Evolutionary conservation across 192 early-diverging fungal genomes (phyloP).

Genomic region (Fimicolochytrium jonesii): DNA sequence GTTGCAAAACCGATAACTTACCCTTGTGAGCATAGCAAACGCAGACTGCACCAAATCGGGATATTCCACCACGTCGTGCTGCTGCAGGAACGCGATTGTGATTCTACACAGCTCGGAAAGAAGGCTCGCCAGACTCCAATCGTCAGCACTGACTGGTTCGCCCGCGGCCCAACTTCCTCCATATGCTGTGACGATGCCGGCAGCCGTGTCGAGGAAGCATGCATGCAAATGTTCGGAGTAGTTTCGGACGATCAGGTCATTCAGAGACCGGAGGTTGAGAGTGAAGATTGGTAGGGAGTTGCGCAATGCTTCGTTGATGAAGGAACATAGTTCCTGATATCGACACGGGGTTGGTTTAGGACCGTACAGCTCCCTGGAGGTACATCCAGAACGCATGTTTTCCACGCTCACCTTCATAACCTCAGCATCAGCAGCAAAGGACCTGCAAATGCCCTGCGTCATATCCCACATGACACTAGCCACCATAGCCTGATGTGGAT

Average conservation of each 20-base stretch:
- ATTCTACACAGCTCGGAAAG: too few relatives aligned
- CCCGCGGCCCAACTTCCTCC: too few relatives aligned
- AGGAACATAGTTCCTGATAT: constrained; percentile 6
- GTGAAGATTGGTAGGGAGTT: constrained; percentile 17
- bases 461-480: constrained; percentile 33
- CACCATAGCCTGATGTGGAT: constrained; percentile 3
- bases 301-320: constrained; percentile 14
- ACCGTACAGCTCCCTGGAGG: too few relatives aligned
- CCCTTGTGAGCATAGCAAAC: constrained; percentile 28
- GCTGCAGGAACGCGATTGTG: constrained; percentile 8
- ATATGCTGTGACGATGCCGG: constrained; percentile 1
- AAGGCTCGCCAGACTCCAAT: too few relatives aligned
- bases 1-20: constrained; percentile 1
- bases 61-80: constrained; percentile 21
- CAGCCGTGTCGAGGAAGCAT: constrained; percentile 9
- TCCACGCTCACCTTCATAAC: constrained; percentile 37
- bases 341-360: too few relatives aligned
- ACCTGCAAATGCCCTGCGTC: constrained; percentile 17
- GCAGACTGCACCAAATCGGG: constrained; percentile 29
- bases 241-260: background rate
- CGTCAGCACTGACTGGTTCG: too few relatives aligned
- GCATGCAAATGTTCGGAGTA: background rate
- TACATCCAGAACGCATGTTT: too few relatives aligned
- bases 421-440: constrained; percentile 26
- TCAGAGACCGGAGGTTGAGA: constrained; percentile 5